Evolutionary conservation across 73 alveolate species (phyloP).

Genomic region (Symbiodinium natans): DNA sequence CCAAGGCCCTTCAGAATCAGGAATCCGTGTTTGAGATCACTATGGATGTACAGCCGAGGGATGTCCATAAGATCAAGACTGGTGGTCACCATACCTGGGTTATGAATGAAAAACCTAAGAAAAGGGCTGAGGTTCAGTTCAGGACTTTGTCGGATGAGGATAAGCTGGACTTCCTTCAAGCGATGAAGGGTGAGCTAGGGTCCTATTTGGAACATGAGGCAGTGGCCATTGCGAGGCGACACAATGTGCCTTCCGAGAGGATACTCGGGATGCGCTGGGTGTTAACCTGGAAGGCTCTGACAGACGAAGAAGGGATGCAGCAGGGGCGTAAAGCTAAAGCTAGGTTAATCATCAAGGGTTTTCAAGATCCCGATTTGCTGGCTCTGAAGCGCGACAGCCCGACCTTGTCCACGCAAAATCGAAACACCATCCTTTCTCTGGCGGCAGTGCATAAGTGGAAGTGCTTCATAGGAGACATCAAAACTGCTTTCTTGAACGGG

Average conservation of each 20-base stretch:
- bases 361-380: not conserved
- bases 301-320: not conserved
- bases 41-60: not conserved
- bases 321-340: not conserved
- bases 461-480: not conserved
- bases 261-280: constrained; percentile 37
- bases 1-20: not conserved
- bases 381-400: not conserved
- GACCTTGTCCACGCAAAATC: not conserved
- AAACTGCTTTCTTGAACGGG: constrained; percentile 30
- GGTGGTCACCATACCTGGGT: not conserved
- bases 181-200: constrained; percentile 9
- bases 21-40: not conserved
- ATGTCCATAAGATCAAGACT: not conserved
- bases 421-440: not conserved
- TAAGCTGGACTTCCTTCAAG: constrained; percentile 10
- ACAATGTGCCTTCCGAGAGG: not conserved
- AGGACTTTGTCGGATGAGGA: not conserved
- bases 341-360: not conserved
- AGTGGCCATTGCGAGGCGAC: not conserved
- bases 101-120: constrained; percentile 19
- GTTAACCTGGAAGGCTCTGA: not conserved
- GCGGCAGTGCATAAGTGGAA: not conserved
- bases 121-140: constrained; percentile 47
- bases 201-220: constrained; percentile 64